Evolutionary conservation across 129 eudicot genomes (phyloP).

Genomic region (Scalesia atractyloides): DNA sequence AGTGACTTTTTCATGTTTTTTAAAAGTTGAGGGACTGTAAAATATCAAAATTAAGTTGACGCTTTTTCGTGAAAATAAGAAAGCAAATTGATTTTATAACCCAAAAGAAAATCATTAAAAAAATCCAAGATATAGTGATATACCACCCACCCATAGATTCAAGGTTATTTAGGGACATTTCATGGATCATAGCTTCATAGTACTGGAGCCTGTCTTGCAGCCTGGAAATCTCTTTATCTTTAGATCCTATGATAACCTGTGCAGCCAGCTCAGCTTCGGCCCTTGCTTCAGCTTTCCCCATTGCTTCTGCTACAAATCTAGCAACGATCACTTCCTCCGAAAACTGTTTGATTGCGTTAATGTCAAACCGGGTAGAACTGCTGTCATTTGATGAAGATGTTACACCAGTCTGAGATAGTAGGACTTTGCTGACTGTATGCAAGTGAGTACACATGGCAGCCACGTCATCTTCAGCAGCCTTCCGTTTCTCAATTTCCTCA

Average conservation of each 20-base stretch:
- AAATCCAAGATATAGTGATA: not conserved
- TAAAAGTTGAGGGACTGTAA: no score
- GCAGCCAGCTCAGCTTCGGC: constrained; percentile 67
- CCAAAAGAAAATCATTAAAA: not conserved
- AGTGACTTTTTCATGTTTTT: no score
- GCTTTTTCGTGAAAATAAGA: no score
- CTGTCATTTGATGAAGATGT: constrained; percentile 37
- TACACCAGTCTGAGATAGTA: constrained; percentile 43
- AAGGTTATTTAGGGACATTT: constrained; percentile 72
- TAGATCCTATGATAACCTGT: constrained; percentile 44
- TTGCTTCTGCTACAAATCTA: constrained; percentile 63
- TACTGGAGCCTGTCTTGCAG: constrained; percentile 64
- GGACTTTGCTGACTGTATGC: constrained; percentile 45
- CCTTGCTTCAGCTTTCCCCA: constrained; percentile 59
- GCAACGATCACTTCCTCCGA: constrained; percentile 49
- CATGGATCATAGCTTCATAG: constrained; percentile 67
- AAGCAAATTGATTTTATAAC: no score
- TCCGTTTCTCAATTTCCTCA: constrained; percentile 71
- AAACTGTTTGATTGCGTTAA: constrained; percentile 45
- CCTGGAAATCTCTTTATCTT: constrained; percentile 66
- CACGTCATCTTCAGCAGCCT: constrained; percentile 55
- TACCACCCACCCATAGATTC: constrained; percentile 58
- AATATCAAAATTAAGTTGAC: no score
- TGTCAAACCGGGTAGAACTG: constrained; percentile 33
- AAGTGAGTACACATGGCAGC: constrained; percentile 47